Percentiles rank a stretch among this genome's conserved stretches.
Evolutionary conservation across 1,284 basidiomycete species (phyloP).

Genomic region (Cystobasidium pallidum): DNA sequence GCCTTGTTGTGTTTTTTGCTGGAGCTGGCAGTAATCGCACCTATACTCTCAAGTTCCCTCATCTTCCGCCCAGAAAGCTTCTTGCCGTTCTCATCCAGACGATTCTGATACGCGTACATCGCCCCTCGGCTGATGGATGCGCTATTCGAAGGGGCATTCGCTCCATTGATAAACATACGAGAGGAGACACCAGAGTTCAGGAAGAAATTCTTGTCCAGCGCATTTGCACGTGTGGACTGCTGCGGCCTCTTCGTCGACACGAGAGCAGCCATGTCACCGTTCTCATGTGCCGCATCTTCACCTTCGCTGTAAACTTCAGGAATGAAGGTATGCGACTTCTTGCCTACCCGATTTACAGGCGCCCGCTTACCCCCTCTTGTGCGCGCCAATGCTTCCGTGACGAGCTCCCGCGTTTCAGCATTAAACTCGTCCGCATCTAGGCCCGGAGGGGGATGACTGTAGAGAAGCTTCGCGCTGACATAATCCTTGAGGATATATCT

Average conservation of each 20-base stretch:
- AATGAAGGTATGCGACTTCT: conserved; percentile 80
- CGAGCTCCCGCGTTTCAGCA: conserved; percentile 66
- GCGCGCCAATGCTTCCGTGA: conserved; percentile 62
- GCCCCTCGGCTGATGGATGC: conserved; percentile 66
- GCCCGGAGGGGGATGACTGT: conserved; percentile 80
- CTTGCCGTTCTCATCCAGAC: conserved; percentile 74
- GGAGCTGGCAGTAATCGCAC: conserved; percentile 46
- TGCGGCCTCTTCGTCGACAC: conserved; percentile 13
- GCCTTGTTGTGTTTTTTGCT: conserved; percentile 91
- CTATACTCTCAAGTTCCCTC: conserved; percentile 60
- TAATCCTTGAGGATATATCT: conserved; percentile 96
- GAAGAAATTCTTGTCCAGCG: conserved; percentile 85
- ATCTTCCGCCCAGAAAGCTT: conserved; percentile 56
- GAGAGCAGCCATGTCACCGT: conserved; percentile 48
- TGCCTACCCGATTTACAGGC: conserved; percentile 78
- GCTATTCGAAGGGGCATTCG: conserved; percentile 59
- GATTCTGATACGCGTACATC: conserved; percentile 78
- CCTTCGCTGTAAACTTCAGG: conserved; percentile 46
- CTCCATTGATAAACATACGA: conserved; percentile 46
- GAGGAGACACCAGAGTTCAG: conserved; percentile 53
- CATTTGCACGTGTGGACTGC: conserved; percentile 54
- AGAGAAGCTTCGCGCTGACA: conserved; percentile 90
- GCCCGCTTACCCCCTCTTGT: conserved; percentile 70
- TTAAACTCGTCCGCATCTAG: conserved; percentile 77
- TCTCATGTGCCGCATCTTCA: conserved; percentile 46